A percentile compares a stretch with the other conserved stretches of the same genome.
Evolutionary conservation across 1,139 yeast species (phyloP).

Genomic region (Diutina pseudorugosa): DNA sequence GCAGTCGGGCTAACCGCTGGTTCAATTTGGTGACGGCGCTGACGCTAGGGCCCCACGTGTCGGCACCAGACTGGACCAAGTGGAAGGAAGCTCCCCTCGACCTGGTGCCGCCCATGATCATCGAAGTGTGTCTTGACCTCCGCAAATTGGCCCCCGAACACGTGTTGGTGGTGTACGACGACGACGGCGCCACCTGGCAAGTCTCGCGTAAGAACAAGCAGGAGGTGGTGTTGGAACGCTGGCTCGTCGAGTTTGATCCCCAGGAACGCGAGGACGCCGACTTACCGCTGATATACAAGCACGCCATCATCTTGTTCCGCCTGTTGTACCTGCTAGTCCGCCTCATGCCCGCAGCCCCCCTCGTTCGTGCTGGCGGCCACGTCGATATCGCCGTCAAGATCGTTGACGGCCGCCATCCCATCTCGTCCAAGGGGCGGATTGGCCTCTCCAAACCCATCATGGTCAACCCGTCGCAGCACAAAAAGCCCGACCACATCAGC

Average conservation of each 20-base stretch:
- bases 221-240: slow-evolving; percentile 83
- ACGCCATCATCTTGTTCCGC: slow-evolving; percentile 62
- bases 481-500: slow-evolving; percentile 39
- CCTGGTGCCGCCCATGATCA: slow-evolving; percentile 58
- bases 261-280: slow-evolving; percentile 26
- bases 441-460: slow-evolving; percentile 67
- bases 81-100: slow-evolving; percentile 32
- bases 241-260: slow-evolving; percentile 74
- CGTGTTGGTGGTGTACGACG: slow-evolving; percentile 47
- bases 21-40: slow-evolving; percentile 46
- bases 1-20: slow-evolving; percentile 35
- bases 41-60: slow-evolving; percentile 16
- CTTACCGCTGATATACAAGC: slow-evolving; percentile 61
- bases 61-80: slow-evolving; percentile 41
- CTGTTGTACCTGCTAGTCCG: slow-evolving; percentile 57
- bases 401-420: slow-evolving; percentile 61
- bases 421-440: slow-evolving; percentile 70
- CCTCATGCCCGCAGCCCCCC: slow-evolving; percentile 57
- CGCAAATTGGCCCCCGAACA: slow-evolving; percentile 48
- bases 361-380: slow-evolving; percentile 36
- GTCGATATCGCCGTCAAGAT: slow-evolving; percentile 20
- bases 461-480: slow-evolving; percentile 23
- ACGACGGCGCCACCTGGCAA: slow-evolving; percentile 34
- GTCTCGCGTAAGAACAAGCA: slow-evolving; percentile 43
- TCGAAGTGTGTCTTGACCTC: slow-evolving; percentile 75